These are phyloP conservation scores for Cercospora sp. DNA, from an alignment of 2,329 filamentous ascomycete species.

Conservation along the genomic window DNA sequence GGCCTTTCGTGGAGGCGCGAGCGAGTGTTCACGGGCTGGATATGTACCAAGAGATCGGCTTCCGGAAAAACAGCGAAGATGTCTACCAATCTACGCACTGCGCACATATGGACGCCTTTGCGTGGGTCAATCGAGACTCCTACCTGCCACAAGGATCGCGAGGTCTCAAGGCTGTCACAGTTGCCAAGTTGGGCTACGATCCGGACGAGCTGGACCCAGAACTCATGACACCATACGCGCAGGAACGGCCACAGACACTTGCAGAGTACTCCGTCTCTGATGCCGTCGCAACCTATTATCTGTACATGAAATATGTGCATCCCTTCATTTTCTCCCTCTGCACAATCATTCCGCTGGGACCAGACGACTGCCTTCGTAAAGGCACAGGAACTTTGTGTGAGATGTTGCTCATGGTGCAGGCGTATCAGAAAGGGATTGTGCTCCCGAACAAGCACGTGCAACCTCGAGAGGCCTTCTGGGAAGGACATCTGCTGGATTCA, in stretches of 20 bases:
- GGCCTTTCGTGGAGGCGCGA: slow-evolving; percentile 94
- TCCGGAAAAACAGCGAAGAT: slow-evolving; percentile 91
- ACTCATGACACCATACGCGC: slow-evolving; percentile 87
- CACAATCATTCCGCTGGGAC: slow-evolving; percentile 89
- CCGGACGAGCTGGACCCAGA: slow-evolving; percentile 97
- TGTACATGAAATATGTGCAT: slow-evolving; percentile 99
- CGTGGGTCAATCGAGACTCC: slow-evolving; percentile 98
- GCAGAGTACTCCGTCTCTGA: slow-evolving; percentile 99
- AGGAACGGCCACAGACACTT: slow-evolving; percentile 85
- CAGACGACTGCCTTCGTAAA: slow-evolving; percentile 90
- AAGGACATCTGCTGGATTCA: slow-evolving; percentile 91
- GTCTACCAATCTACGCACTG: slow-evolving; percentile 96
- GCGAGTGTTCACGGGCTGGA: slow-evolving; percentile 94
- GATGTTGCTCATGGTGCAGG: slow-evolving; percentile 99
- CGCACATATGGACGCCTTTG: slow-evolving; percentile 98
- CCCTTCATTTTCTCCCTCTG: slow-evolving; percentile 99
- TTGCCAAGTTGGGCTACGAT: slow-evolving; percentile 96
- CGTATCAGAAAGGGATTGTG: slow-evolving; percentile 87
- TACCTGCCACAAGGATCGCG: slow-evolving; percentile 96
- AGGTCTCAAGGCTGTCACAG: slow-evolving; percentile 95
- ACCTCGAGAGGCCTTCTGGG: slow-evolving; percentile 90
- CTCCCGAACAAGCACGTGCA: slow-evolving; percentile 94
- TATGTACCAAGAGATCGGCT: slow-evolving; percentile 98
- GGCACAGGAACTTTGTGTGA: slow-evolving; percentile 98
- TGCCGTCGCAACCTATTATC: slow-evolving; percentile 95